Evolutionary conservation across 2,329 filamentous ascomycete species (phyloP).

Genomic region (Aspergillus hiratsukae): DNA sequence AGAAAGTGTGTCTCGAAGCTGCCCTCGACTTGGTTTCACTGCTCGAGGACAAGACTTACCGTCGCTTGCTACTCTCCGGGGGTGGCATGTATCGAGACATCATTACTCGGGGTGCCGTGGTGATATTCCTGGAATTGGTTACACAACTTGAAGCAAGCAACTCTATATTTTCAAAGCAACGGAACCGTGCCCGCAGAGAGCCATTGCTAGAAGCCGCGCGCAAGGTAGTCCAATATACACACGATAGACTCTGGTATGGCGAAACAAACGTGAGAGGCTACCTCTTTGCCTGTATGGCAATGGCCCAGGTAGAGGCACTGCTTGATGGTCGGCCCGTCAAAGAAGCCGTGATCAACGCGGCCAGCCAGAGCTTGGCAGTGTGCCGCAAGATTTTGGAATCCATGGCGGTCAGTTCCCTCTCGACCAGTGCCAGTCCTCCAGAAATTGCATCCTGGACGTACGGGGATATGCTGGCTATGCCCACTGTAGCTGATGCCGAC

Average conservation of each 20-base stretch:
- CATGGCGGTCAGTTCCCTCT: no score
- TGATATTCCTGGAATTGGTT: conserved; percentile 19
- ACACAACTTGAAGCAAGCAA: conserved; percentile 6
- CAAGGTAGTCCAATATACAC: conserved; percentile 17
- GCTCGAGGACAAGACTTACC: conserved; percentile 20
- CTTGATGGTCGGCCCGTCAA: conserved; percentile 6
- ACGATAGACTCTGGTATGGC: conserved; percentile 23
- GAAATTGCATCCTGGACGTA: no score
- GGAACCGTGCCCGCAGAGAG: conserved; percentile 8
- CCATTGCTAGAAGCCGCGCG: conserved; percentile 15
- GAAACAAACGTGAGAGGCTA: conserved; percentile 32
- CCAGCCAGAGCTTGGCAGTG: neutral
- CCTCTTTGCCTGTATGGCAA: conserved; percentile 22
- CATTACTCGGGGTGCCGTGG: conserved; percentile 19
- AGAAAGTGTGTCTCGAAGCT: conserved; percentile 22
- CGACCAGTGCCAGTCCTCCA: no score
- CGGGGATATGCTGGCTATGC: no score
- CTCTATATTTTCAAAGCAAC: conserved; percentile 7
- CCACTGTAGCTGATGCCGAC: no score
- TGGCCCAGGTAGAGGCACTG: conserved; percentile 17
- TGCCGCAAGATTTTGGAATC: conserved; percentile 4
- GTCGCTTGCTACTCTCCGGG: conserved; percentile 19
- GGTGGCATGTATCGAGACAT: conserved; percentile 29
- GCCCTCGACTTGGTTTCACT: conserved; percentile 23
- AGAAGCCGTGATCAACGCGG: conserved; percentile 1